Base-by-base conservation (phyloP, 2,329 filamentous ascomycete species). In the Drechslerella coelobrocha region DNA sequence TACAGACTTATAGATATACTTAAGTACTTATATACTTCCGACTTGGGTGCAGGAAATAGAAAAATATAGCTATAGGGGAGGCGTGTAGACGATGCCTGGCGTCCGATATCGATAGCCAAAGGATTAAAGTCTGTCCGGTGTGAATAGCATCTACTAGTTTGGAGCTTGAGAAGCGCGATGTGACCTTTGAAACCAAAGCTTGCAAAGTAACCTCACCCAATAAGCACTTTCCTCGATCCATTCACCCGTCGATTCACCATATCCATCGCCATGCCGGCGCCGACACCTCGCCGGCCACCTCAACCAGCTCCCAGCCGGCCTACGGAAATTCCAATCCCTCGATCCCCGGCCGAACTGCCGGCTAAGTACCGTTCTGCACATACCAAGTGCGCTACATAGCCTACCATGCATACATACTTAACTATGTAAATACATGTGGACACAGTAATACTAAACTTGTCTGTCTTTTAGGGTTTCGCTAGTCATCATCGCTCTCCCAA, bases 401-500 rank as follows among this genome's bases (percentile, higher is more conserved):
- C 24, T 19, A 2, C 43, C 2, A n/a, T 37, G 23, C 51, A 17
- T n/a, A 34, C 12, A 12, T 14, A 27, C n/a, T 21, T 17, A 43
- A 19, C n/a, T 9, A 37, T 48, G 29, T 24, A 61, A 21, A 62
- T 39, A 27, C 8, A 34, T 21, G 5, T 26, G 45, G 19, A 43
- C 31, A 21, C 50, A 24, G 4, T 29, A 34, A 51, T 8, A 23
- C 43, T 51, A 51, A 52, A n/a, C n/a, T n/a, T 41, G 8, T 26
- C n/a, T 39, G 1, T 29, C 31, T 19, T 14, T 29, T 9, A 75
- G 73, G 29, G 68, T 76, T 19, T 62, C 63, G 34, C 63, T 56
- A 2, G 53, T 74, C 29, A 75, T 76, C n/a, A 61, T 76, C 52
- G 74, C 74, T 2, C 61, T 76, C 4, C 75, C 75, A 8, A 66